Percentiles rank a stretch among this genome's conserved stretches.
These are phyloP conservation scores for Austropuccinia psidii DNA, from an alignment of 1,284 basidiomycete species.

Conservation along the genomic window DNA sequence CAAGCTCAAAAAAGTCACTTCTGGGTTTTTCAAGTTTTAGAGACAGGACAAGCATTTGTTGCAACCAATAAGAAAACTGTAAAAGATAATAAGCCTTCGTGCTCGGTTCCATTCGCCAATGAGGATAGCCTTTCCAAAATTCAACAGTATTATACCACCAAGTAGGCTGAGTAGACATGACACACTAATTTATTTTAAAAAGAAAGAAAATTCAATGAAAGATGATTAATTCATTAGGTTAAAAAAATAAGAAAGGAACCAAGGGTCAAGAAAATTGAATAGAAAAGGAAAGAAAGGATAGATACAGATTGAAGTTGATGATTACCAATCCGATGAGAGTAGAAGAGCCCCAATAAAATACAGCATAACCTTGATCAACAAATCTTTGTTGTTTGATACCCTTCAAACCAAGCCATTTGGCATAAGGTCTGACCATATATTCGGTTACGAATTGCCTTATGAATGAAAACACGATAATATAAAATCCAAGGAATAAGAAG, in stretches of 20 bases:
- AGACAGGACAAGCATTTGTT: constrained; percentile 80
- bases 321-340: constrained; percentile 69
- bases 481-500: constrained; percentile 71
- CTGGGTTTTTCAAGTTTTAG: constrained; percentile 84
- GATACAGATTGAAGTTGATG: constrained; percentile 38
- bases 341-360: constrained; percentile 67
- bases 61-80: constrained; percentile 75
- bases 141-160: constrained; percentile 48
- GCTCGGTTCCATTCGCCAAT: constrained; percentile 67
- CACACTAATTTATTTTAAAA: constrained; percentile 50
- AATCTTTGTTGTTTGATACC: constrained; percentile 68
- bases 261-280: constrained; percentile 2
- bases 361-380: constrained; percentile 80
- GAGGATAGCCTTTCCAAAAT: constrained; percentile 46
- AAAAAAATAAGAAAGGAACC: background rate
- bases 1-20: constrained; percentile 80
- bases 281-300: background rate
- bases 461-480: constrained; percentile 87
- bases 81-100: constrained; percentile 86
- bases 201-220: no score
- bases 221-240: no score
- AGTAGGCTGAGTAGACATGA: constrained; percentile 78
- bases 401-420: constrained; percentile 61
- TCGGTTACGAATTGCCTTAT: constrained; percentile 70
- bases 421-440: constrained; percentile 64